phyloP scores from a whole-genome alignment of 2,329 filamentous ascomycete genomes.

The Thelonectria blattea region DNA sequence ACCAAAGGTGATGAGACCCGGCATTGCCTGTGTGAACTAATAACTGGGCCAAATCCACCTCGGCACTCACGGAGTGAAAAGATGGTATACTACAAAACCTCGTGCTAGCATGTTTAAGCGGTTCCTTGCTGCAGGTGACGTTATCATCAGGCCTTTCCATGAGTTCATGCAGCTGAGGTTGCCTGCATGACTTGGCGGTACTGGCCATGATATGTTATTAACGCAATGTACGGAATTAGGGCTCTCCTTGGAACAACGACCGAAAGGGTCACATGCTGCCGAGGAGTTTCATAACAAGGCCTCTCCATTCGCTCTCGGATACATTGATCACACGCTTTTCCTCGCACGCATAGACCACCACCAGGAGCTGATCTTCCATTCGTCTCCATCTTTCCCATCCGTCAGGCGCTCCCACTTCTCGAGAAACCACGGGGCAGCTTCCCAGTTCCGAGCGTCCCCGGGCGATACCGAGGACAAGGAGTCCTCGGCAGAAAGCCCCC shows the following conservation, averaged over 20 bases:
- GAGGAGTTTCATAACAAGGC: background rate
- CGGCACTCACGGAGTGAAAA: background rate
- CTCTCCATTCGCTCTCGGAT: background rate
- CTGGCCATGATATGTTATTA: background rate
- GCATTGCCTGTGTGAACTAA: background rate
- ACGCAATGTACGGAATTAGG: background rate
- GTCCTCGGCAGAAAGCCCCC: background rate
- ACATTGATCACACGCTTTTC: background rate
- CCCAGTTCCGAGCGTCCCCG: slow-evolving; percentile 21
- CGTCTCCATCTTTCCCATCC: slow-evolving; percentile 13
- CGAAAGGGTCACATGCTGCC: background rate
- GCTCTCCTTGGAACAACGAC: background rate
- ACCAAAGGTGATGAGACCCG: background rate
- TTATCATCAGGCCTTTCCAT: background rate
- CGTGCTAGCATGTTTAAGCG: background rate
- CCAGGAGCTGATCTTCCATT: slow-evolving; percentile 17
- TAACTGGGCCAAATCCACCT: background rate
- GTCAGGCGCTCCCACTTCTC: slow-evolving; percentile 17
- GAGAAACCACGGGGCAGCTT: slow-evolving; percentile 22
- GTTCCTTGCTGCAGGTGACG: background rate
- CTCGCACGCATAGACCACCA: slow-evolving; percentile 20
- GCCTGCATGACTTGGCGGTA: background rate
- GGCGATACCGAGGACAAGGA: slow-evolving; percentile 5
- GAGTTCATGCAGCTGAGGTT: slow-evolving; percentile 5
- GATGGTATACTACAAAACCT: background rate